Evolutionary conservation across 441 rosid genomes (phyloP).

Genomic region (Euphorbia corollata): DNA sequence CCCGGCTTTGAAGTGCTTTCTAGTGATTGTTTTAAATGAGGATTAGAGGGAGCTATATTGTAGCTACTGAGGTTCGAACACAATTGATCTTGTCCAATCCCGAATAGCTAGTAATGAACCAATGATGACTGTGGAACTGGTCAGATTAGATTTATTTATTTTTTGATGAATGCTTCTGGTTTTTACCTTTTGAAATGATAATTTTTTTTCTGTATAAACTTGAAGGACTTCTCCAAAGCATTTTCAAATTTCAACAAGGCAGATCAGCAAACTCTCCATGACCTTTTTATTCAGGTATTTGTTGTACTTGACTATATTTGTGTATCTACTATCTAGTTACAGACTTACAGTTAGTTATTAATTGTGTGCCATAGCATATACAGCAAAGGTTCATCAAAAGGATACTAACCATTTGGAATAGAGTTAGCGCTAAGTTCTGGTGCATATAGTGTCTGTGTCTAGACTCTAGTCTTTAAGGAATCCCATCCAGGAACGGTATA

Average conservation of each 20-base stretch:
- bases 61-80: background rate
- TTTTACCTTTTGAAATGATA: background rate
- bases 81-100: background rate
- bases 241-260: slow-evolving; percentile 32
- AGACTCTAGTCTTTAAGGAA: background rate
- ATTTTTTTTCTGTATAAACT: background rate
- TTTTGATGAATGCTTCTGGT: background rate
- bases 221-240: slow-evolving; percentile 40
- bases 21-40: background rate
- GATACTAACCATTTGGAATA: background rate
- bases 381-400: background rate
- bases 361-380: background rate
- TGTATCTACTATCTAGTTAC: background rate
- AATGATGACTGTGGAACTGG: background rate
- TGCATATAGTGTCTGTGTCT: background rate
- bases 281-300: slow-evolving; percentile 41
- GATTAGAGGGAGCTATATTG: background rate
- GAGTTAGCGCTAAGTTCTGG: background rate
- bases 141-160: background rate
- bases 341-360: background rate
- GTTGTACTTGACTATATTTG: background rate
- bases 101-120: background rate
- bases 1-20: background rate
- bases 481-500: background rate
- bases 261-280: slow-evolving; percentile 38